Conservation (phyloP, 495 filamentous ascomycete genomes). For the Aspergillus campestris region DNA sequence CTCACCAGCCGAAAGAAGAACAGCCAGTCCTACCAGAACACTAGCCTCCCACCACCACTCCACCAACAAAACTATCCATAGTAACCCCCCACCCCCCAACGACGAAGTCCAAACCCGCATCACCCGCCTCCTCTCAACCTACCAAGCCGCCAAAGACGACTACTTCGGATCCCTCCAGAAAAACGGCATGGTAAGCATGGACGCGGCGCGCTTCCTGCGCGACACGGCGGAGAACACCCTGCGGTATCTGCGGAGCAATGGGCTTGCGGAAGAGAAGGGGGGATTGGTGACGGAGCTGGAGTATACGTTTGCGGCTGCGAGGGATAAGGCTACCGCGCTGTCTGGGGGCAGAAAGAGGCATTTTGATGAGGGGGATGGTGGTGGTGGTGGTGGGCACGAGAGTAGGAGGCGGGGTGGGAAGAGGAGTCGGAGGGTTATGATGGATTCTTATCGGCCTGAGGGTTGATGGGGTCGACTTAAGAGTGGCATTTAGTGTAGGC, state of each 20-base stretch:
- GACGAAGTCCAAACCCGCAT: not conserved
- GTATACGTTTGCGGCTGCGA: constrained; percentile 18
- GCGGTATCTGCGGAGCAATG: constrained; percentile 23
- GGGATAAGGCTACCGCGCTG: constrained; percentile 26
- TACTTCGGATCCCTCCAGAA: constrained; percentile 18
- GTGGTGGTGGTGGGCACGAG: no score
- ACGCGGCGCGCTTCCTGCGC: constrained; percentile 37
- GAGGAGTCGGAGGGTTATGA: not conserved
- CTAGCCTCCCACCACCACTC: no score
- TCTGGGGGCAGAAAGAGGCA: constrained; percentile 36
- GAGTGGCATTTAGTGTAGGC: no score
- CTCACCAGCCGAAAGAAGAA: no score
- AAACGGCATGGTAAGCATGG: constrained; percentile 15
- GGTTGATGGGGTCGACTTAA: no score
- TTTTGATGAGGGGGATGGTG: constrained; percentile 20
- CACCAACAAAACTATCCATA: no score
- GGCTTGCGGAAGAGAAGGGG: constrained; percentile 10
- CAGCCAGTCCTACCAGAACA: no score
- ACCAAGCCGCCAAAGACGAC: constrained; percentile 30
- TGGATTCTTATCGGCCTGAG: no score
- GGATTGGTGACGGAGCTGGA: constrained; percentile 22
- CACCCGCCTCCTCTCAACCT: constrained; percentile 24
- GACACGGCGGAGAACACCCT: constrained; percentile 42
- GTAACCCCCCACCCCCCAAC: no score
- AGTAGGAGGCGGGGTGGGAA: not conserved